These are phyloP conservation scores for Calonectria hongkongensis DNA, from an alignment of 2,329 filamentous ascomycete species.

Conservation along the genomic window DNA sequence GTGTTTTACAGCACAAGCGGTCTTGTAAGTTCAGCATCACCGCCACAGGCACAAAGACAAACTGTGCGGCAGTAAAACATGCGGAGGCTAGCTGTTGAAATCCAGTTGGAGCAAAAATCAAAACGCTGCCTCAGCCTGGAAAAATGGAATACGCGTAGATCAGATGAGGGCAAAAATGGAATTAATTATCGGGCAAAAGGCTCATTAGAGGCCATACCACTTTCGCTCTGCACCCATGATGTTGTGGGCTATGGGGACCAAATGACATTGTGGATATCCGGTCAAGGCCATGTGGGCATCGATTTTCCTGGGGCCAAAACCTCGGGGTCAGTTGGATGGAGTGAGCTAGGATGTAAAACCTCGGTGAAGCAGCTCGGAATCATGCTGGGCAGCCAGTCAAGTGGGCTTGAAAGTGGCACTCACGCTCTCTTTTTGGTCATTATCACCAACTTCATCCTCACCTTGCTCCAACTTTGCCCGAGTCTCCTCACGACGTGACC, in stretches of 20 bases:
- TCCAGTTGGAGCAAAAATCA: neutral
- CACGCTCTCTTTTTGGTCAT: neutral
- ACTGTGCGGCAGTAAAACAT: neutral
- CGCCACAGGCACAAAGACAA: neutral
- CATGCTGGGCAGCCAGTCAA: conserved; percentile 12
- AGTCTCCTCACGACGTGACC: conserved; percentile 32
- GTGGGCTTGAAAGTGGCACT: conserved; percentile 23
- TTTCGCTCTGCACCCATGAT: neutral
- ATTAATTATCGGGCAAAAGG: neutral
- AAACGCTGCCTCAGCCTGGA: neutral
- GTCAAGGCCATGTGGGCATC: conserved; percentile 3
- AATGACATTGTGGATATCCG: conserved; percentile 5
- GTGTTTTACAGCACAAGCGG: neutral
- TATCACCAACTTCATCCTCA: conserved; percentile 7
- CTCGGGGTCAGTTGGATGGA: conserved; percentile 15
- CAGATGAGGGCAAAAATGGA: neutral
- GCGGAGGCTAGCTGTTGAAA: neutral
- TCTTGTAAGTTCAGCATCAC: neutral
- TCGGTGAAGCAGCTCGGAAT: conserved; percentile 18
- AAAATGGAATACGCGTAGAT: neutral
- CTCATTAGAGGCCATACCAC: no score
- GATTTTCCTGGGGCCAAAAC: conserved; percentile 19
- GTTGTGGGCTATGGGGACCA: neutral
- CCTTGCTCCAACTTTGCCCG: conserved; percentile 24
- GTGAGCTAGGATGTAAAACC: conserved; percentile 8